phyloP scores from a whole-genome alignment of 2,329 filamentous ascomycete genomes.

The Epicoccum sorghinum region DNA sequence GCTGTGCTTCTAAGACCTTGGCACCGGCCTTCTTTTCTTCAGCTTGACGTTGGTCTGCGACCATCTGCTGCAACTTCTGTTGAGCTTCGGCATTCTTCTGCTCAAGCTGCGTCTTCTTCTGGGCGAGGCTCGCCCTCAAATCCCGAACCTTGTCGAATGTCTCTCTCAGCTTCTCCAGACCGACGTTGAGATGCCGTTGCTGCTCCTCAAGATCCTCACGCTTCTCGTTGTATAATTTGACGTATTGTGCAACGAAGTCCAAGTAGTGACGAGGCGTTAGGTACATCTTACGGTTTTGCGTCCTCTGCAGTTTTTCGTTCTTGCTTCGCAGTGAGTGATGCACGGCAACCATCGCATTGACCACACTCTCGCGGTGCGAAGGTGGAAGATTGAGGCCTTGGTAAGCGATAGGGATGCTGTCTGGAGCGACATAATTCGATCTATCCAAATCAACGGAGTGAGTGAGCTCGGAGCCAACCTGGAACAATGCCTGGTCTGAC shows the following conservation, averaged over 20 bases:
- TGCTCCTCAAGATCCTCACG: conserved; percentile 98
- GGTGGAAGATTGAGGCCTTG: conserved; percentile 83
- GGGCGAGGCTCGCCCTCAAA: conserved; percentile 83
- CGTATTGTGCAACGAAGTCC: conserved; percentile 97
- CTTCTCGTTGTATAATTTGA: conserved; percentile 97
- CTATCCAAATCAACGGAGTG: conserved; percentile 95
- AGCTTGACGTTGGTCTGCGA: conserved; percentile 92
- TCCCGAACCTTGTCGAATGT: conserved; percentile 97
- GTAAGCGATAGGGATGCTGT: conserved; percentile 92
- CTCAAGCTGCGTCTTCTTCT: conserved; percentile 93
- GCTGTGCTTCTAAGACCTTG: conserved; percentile 82
- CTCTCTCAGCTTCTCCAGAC: conserved; percentile 94
- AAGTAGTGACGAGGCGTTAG: conserved; percentile 96
- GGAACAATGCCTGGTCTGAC: conserved; percentile 98
- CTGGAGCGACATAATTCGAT: conserved; percentile 81
- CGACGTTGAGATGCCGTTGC: conserved; percentile 96
- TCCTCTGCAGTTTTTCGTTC: conserved; percentile 85
- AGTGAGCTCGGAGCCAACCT: conserved; percentile 93
- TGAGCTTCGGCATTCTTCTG: conserved; percentile 95
- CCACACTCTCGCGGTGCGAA: conserved; percentile 85
- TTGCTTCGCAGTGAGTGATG: conserved; percentile 93
- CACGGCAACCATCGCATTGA: conserved; percentile 99
- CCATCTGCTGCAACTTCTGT: conserved; percentile 96
- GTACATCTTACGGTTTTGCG: conserved; percentile 91
- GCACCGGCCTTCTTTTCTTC: conserved; percentile 89